Base-by-base conservation (phyloP, 2,329 filamentous ascomycete species). In the Penicillium sclerotiorum region DNA sequence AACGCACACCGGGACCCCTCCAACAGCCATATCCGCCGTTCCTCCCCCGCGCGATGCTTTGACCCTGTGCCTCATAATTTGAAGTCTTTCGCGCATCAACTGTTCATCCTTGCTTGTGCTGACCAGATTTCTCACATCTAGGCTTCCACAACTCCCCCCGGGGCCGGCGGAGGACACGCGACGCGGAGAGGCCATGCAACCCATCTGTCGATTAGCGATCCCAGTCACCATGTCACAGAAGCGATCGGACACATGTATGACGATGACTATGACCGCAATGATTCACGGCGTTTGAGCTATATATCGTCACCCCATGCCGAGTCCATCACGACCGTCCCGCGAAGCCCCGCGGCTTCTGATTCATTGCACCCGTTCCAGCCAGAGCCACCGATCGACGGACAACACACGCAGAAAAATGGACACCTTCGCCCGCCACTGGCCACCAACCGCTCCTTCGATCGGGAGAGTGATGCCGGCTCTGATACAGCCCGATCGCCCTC, bases 161-260 rank as follows among this genome's bases (percentile, higher is more conserved):
- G 72, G 59, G 65, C 69, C 61, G 68, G 68, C 60, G 71, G 68
- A 65, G 69, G 68, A 65, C 80, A 80, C 71, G 72, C 79, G 60
- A 71, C 74, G 61, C 75, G 79, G 55, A 77, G 80, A 64, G 80
- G 81, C 59, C 83, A 86, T 73, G 74, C 74, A 59, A 77, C 82
- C 55, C 80, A 85, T 60, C 75, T 86, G 54, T 85, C 82, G 61
- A 86, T 95, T 70, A 94, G 89, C 71, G 91, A 96, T 73, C 88
- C 92, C 53, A 90, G 82, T 74, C 90, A 96, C 74, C 92, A 96
- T 82, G 90, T 96, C 68, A 96, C 91, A 49, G 92, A 96, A 72
- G 88, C 90, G 52, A 95, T 96, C 72, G 90, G 90, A 45, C 91
- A 91, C 63, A 83, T 95, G 73, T 96, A 96, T 73, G 89, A 88